Base-by-base conservation (phyloP, 345 rosid genomes). In the Populus tremula region DNA sequence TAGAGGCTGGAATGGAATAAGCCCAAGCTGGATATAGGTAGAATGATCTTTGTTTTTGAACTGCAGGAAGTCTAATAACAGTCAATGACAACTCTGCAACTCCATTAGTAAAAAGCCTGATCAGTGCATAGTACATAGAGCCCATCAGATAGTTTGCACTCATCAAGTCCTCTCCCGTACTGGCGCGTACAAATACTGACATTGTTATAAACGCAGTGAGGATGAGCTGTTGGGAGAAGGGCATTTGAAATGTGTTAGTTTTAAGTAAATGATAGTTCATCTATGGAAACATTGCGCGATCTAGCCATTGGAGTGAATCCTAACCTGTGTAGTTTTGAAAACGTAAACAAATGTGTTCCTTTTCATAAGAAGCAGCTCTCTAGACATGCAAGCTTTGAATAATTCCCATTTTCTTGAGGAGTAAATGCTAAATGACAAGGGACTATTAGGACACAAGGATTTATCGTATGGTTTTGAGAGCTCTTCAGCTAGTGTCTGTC, bases 21-120 rank as follows among this genome's bases (percentile, higher is more conserved):
- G 89, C 87, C 92, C 92, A 89, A 9, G 90, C 84, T 11, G 88
- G 89, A 70, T 85, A 86, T 23, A 87, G 75, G 36, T 68, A 73
- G 23, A 81, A 81, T 38, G 76, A 83, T 50, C 82, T 83, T 69
- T 89, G 92, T 69, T 85, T 89, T 84, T 87, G 69, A 45, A 87
- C 75, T 11, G 86, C 84, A 1, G 86, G 86, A 38, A 89, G 83
- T 31, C 90, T 87, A 8, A 67, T 72, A 70, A 86, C 33, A 25
- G 86, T 89, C 76, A 86, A 43, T 29, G 84, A 67, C 8, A 87
- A 80, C 76, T 89, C 92, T 66, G 88, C 86, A 66, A 84, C 69
- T 61, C 92, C 89, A 83, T 89, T 87, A 41, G 71, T 77, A 77
- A 83, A 69, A 71, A 41, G 45, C 45, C 82, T 85, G 59, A 81